These are phyloP conservation scores for Citrus reticulata DNA, from an alignment of 345 rosid species.

Conservation along the genomic window DNA sequence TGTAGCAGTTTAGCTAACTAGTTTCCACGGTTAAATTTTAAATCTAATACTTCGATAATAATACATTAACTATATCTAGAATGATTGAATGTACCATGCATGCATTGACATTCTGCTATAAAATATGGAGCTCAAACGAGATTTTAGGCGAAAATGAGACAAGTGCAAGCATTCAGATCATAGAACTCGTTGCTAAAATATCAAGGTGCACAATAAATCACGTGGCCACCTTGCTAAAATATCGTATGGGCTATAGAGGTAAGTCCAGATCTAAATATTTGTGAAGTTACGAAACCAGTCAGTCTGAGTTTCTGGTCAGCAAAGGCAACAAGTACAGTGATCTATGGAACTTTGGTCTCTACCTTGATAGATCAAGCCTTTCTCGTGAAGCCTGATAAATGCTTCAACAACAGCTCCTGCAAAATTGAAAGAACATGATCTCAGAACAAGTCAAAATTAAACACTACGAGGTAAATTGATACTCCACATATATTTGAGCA, in stretches of 20 bases:
- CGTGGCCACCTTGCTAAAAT: not conserved
- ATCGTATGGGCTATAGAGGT: not conserved
- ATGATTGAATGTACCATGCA: not conserved
- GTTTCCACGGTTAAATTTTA: not conserved
- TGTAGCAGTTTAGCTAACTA: not conserved
- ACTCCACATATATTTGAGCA: not conserved
- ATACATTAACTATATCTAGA: not conserved
- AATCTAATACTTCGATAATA: not conserved
- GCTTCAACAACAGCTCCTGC: conserved; percentile 94
- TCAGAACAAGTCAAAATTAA: conserved; percentile 28
- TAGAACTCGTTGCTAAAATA: not conserved
- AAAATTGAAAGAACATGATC: conserved; percentile 21
- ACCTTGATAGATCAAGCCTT: conserved; percentile 97
- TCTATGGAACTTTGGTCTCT: conserved; percentile 1
- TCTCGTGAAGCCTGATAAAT: conserved; percentile 84
- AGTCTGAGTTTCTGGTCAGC: not conserved
- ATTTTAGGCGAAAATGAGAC: not conserved
- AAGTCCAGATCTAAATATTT: not conserved
- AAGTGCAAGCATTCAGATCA: not conserved
- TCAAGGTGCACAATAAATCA: not conserved
- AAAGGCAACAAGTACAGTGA: conserved; percentile 1
- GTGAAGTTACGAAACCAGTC: not conserved
- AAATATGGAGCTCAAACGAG: not conserved
- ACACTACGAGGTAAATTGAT: not conserved
- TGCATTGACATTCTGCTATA: not conserved